Evolutionary conservation across 345 rosid species (phyloP).

Genomic region (Salix purpurea): DNA sequence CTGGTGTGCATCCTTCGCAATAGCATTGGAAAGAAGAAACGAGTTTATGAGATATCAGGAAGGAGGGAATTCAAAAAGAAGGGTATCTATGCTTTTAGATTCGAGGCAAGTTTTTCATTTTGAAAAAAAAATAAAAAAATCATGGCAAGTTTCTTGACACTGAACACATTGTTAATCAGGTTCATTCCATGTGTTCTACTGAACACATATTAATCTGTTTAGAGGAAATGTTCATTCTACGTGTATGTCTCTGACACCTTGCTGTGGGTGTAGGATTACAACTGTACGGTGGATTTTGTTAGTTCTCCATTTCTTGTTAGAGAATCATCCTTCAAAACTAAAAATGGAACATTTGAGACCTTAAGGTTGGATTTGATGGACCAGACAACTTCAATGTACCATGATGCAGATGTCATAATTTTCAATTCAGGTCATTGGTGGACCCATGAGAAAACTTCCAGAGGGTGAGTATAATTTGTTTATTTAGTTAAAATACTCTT

Average conservation of each 20-base stretch:
- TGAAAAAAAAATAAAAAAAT: too few species aligned
- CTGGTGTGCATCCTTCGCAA: conserved; percentile 76
- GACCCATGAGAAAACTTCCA: conserved; percentile 94
- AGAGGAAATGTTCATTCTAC: neutral
- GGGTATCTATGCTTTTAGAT: conserved; percentile 74
- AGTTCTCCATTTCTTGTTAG: conserved; percentile 78
- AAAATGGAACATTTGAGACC: conserved; percentile 60
- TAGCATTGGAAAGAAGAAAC: conserved; percentile 55
- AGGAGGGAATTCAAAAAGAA: conserved; percentile 71
- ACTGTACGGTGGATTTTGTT: conserved; percentile 80
- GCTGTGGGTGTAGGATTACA: conserved; percentile 56
- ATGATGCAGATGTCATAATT: conserved; percentile 68
- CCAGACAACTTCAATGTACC: conserved; percentile 57
- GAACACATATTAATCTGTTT: neutral
- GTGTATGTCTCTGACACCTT: conserved; percentile 9
- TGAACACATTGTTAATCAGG: neutral
- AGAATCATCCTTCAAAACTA: conserved; percentile 53
- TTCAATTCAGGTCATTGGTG: conserved; percentile 98
- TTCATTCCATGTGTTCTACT: neutral
- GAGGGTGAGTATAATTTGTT: conserved; percentile 46
- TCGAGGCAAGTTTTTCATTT: conserved; percentile 52
- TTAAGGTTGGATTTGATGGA: conserved; percentile 87
- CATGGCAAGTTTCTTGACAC: neutral
- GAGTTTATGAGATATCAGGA: conserved; percentile 72
- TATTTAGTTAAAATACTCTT: neutral